These are phyloP conservation scores for Blastocystis sp. DNA, from an alignment of 352 stramenopile species.

Conservation along the genomic window DNA sequence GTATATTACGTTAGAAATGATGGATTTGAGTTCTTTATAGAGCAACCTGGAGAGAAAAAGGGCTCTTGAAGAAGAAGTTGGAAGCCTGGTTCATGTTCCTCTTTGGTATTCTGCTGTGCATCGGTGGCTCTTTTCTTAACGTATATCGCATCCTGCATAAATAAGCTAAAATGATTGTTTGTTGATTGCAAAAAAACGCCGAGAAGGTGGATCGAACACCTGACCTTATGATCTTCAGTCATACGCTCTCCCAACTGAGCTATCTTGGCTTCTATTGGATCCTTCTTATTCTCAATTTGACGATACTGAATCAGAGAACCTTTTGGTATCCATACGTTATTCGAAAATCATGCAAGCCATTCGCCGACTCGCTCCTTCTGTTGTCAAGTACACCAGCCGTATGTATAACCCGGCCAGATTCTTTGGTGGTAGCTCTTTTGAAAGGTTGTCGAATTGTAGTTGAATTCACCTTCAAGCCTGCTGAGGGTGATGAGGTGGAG, in stretches of 20 bases:
- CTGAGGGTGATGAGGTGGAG: constrained; percentile 51
- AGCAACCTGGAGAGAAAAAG: background rate
- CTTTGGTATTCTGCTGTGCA: constrained; percentile 15
- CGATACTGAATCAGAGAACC: background rate
- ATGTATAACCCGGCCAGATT: constrained; percentile 14
- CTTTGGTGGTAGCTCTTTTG: constrained; percentile 9
- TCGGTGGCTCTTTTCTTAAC: background rate
- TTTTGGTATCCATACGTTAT: background rate
- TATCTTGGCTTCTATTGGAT: constrained; percentile 27
- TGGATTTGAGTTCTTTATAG: background rate
- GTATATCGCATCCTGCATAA: no score
- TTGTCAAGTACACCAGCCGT: constrained; percentile 1
- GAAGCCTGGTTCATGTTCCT: constrained; percentile 45
- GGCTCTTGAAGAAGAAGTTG: constrained; percentile 18
- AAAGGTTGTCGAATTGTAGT: background rate
- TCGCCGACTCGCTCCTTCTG: background rate
- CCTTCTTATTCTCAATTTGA: background rate
- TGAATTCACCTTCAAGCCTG: constrained; percentile 57
- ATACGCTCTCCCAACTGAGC: constrained; percentile 63
- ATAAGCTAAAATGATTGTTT: background rate
- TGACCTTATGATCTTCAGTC: constrained; percentile 63
- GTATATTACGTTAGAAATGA: constrained; percentile 26
- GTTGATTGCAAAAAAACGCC: constrained; percentile 48
- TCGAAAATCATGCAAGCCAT: constrained; percentile 30
- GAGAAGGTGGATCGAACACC: constrained; percentile 63